Evolutionary conservation across 2,329 filamentous ascomycete species (phyloP), one percentile per base, ranked within the genome.

Genomic region (Talaromyces sp.): DNA sequence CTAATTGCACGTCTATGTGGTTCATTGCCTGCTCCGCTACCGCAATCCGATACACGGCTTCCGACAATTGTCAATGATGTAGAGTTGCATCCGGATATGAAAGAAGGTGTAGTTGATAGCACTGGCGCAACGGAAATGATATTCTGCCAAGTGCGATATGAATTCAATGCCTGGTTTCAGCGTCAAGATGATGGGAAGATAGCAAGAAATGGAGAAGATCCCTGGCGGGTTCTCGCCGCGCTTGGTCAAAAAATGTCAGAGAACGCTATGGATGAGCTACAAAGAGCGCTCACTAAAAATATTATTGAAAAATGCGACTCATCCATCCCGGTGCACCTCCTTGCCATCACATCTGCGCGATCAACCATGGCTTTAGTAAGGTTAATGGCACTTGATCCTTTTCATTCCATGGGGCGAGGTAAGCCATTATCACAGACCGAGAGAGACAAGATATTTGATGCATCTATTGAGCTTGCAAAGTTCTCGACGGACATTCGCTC

Each of bases 291-390:
- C 33, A 70, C 76, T 54, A 65, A 68, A 56, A 72, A 69, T 25
- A 75, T 70, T 56, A 63, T 75, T 22, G 67, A 67, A 7, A 71
- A 74, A 55, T 75, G 68, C 63, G 73, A 76, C 59, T 65, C 71
- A 6, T 64, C 69, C 1, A 68, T 77, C 17, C 70, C 72, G 1
- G 70, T 77, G 60, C 77, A 80, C 64, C 76, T 78, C 60, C 70
- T 83, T 57, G 74, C 76, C 17, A 70, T 75, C n/a, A 74, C 76
- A 15, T 73, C 81, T 62, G 76, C 72, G 1, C 71, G 79, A 58
- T 72, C 75, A 4, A 75, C 78, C 3, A 69, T 81, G 44, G 74
- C 71, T 52, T n/a, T 39, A 6, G 36, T 39, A 5, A 39, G 36
- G n/a, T 74, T 74, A 52, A 76, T 80, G 65, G 70, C 79, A 5